Evolutionary conservation across 176 grass and related monocot genomes (phyloP).

Genomic region (Eleusine indica): DNA sequence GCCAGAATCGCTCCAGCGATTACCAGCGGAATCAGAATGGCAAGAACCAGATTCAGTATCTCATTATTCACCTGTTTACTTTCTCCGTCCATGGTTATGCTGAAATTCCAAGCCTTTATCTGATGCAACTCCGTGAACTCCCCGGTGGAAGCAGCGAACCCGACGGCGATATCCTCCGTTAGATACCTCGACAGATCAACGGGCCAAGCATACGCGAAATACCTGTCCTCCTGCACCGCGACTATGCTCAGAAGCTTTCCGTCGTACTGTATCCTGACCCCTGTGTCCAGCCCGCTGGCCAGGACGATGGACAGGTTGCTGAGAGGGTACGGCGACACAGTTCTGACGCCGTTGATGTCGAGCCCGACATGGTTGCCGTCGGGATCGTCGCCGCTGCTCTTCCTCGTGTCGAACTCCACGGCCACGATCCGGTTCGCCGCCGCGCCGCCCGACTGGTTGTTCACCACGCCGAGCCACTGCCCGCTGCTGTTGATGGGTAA

Average conservation of each 20-base stretch:
- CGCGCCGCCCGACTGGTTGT: slow-evolving; percentile 18
- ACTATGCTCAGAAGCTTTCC: fast-evolving
- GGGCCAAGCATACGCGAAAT: fast-evolving
- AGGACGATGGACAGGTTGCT: slow-evolving; percentile 42
- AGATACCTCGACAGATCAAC: slow-evolving; percentile 27
- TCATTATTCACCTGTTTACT: too few species aligned
- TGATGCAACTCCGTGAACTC: slow-evolving; percentile 35
- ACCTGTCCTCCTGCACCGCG: neutral
- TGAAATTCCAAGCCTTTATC: slow-evolving; percentile 47
- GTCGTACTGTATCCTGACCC: slow-evolving; percentile 2
- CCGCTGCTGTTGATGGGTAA: slow-evolving; percentile 50
- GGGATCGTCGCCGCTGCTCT: slow-evolving; percentile 26
- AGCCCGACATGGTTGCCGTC: slow-evolving; percentile 57
- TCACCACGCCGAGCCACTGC: slow-evolving; percentile 46
- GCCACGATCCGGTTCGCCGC: slow-evolving; percentile 40
- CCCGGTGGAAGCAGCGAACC: slow-evolving; percentile 35
- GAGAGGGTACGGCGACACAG: slow-evolving; percentile 4
- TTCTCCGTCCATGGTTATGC: neutral
- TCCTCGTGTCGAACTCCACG: slow-evolving; percentile 63
- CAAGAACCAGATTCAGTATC: neutral
- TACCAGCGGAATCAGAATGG: neutral
- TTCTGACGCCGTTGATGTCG: slow-evolving; percentile 45
- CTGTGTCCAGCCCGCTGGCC: neutral
- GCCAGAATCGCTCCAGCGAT: neutral
- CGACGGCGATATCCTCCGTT: slow-evolving; percentile 17